A percentile compares a stretch with the other conserved stretches of the same genome.
Conservation (phyloP, 176 grass and related monocot genomes). For the Aechmea fasciata region DNA sequence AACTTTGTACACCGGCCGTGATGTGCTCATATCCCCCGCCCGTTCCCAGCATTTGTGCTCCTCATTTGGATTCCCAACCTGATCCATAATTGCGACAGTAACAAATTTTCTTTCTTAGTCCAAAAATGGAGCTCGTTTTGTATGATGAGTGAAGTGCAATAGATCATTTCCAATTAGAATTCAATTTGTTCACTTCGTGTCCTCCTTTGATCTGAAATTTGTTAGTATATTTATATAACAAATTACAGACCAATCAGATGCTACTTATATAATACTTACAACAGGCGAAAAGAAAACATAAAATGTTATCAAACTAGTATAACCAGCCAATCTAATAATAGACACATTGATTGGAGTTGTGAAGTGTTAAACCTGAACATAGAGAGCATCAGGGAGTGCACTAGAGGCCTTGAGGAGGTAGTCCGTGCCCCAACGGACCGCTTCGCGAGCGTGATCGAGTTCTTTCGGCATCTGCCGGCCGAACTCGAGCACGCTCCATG, state of each 20-base stretch:
- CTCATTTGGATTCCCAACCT: slow-evolving; percentile 24
- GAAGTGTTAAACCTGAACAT: slow-evolving; percentile 24
- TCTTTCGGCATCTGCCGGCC: slow-evolving; percentile 23
- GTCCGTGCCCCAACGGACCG: slow-evolving; percentile 33
- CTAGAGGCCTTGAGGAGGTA: slow-evolving; percentile 37
- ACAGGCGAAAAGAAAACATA: too few relatives aligned
- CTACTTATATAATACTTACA: too few relatives aligned
- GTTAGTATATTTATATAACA: too few relatives aligned
- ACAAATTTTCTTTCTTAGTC: too few relatives aligned
- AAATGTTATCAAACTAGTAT: background rate
- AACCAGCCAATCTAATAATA: too few relatives aligned
- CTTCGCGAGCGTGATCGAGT: slow-evolving; percentile 12
- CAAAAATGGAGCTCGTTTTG: too few relatives aligned
- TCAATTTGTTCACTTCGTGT: too few relatives aligned
- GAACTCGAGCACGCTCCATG: slow-evolving; percentile 33
- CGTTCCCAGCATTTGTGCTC: slow-evolving; percentile 40
- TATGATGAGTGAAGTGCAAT: too few relatives aligned
- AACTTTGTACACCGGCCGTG: slow-evolving; percentile 22
- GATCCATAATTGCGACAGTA: background rate
- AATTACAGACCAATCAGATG: too few relatives aligned
- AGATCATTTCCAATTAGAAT: too few relatives aligned
- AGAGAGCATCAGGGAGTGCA: slow-evolving; percentile 23
- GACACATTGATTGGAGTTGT: background rate
- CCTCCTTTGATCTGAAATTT: too few relatives aligned
- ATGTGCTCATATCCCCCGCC: slow-evolving; percentile 21